phyloP scores from a whole-genome alignment of 371 early-diverging fungal species.

The Rhizopus microsporus region DNA sequence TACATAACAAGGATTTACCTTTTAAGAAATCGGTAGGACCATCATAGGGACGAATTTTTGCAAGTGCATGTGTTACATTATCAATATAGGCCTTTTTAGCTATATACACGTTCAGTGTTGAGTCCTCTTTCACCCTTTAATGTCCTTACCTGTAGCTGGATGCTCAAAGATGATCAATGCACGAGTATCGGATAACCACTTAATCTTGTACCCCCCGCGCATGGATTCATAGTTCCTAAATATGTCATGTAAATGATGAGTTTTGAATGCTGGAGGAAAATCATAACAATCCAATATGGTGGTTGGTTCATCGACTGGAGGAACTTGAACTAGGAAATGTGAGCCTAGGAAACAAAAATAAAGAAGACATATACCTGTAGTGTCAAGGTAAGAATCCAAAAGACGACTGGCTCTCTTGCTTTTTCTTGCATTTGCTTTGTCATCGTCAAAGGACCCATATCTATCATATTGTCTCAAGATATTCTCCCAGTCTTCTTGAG shows the following conservation, averaged over 20 bases:
- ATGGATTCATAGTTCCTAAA: constrained; percentile 54
- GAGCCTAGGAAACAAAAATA: not conserved
- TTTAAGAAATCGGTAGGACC: constrained; percentile 17
- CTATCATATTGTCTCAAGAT: constrained; percentile 51
- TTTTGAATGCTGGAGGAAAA: constrained; percentile 57
- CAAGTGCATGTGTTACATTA: constrained; percentile 21
- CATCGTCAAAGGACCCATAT: constrained; percentile 30
- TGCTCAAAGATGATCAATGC: constrained; percentile 74
- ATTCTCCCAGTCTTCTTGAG: constrained; percentile 46
- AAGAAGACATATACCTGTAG: constrained; percentile 33
- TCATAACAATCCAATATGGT: constrained; percentile 52
- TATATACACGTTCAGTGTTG: constrained; percentile 12
- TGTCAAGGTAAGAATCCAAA: constrained; percentile 41
- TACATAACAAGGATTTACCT: constrained; percentile 1
- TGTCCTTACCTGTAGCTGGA: constrained; percentile 58
- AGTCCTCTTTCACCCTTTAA: not conserved
- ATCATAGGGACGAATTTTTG: constrained; percentile 26
- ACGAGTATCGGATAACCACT: constrained; percentile 75
- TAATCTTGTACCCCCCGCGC: constrained; percentile 74
- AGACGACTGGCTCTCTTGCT: constrained; percentile 44
- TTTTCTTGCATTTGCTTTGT: constrained; percentile 14
- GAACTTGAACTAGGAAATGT: constrained; percentile 1
- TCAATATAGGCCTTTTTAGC: constrained; percentile 49
- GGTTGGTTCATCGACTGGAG: constrained; percentile 41
- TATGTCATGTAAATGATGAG: constrained; percentile 58